phyloP scores from a whole-genome alignment of 2,329 filamentous ascomycete species.

The Basipetospora chlamydospora region DNA sequence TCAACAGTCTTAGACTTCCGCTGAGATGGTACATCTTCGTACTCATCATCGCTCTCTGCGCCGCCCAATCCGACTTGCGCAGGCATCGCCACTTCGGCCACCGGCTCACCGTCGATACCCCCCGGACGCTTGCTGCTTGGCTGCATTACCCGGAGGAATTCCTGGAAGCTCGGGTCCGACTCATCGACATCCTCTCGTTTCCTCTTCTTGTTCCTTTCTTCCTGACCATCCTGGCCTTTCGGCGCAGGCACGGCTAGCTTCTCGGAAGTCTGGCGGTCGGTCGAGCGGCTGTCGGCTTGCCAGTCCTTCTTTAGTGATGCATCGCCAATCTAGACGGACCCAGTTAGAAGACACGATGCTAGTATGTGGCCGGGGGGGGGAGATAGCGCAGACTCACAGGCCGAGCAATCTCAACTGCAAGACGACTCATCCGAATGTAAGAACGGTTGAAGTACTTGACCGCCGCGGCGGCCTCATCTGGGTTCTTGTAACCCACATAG shows the following conservation, averaged over 20 bases:
- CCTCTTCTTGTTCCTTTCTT: conserved; percentile 45
- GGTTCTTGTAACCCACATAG: conserved; percentile 83
- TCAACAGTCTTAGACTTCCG: conserved; percentile 7
- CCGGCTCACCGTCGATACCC: conserved; percentile 5
- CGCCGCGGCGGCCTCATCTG: conserved; percentile 65
- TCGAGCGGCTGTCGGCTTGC: too few relatives aligned
- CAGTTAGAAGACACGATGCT: too few relatives aligned
- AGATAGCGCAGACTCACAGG: conserved; percentile 44
- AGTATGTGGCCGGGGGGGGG: too few relatives aligned
- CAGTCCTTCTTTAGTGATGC: conserved; percentile 4
- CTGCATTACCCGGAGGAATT: conserved; percentile 77
- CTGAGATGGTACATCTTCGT: conserved; percentile 45
- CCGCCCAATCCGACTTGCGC: conserved; percentile 25
- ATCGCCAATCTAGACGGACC: conserved; percentile 10
- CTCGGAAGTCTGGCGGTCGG: too few relatives aligned
- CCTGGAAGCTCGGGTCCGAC: conserved; percentile 66
- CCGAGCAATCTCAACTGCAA: conserved; percentile 74
- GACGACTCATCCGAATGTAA: conserved; percentile 91
- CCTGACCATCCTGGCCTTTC: conserved; percentile 10
- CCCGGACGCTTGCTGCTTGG: conserved; percentile 14
- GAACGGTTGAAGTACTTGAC: conserved; percentile 92
- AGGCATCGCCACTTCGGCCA: not conserved
- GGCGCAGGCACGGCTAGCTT: too few relatives aligned
- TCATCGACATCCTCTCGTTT: conserved; percentile 46
- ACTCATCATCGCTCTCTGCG: conserved; percentile 59